Conservation (phyloP, 306 rosid species). For the Sphenostylis stenocarpa region DNA sequence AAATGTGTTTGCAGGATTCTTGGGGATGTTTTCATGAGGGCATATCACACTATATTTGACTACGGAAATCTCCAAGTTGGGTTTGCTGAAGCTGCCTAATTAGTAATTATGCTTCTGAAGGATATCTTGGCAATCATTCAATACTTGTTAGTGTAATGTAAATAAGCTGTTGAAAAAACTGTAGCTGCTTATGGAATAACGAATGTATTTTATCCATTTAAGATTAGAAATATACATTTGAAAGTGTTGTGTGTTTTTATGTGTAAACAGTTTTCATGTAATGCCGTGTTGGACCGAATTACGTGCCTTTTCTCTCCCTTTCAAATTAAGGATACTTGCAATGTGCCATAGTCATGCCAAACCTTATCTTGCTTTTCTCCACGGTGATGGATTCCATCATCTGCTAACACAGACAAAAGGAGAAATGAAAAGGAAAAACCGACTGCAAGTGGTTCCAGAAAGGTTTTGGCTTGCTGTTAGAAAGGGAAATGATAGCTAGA, state of each 20-base stretch:
- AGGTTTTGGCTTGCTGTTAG: background rate
- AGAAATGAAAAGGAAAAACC: too few relatives aligned
- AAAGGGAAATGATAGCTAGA: too few relatives aligned
- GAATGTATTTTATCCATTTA: background rate
- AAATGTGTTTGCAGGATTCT: slow-evolving; percentile 69
- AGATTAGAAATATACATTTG: slow-evolving; percentile 1
- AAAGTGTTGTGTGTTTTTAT: background rate
- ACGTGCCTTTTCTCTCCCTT: background rate
- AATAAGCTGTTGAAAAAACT: slow-evolving; percentile 20
- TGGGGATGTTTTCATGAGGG: slow-evolving; percentile 86
- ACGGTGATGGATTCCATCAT: background rate
- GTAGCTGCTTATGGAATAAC: slow-evolving; percentile 1
- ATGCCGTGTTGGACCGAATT: background rate
- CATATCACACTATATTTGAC: slow-evolving; percentile 82
- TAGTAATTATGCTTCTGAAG: slow-evolving; percentile 20
- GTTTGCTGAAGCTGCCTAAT: slow-evolving; percentile 67
- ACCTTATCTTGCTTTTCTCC: background rate
- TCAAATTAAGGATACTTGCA: background rate
- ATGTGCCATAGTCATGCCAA: background rate
- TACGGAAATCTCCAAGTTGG: slow-evolving; percentile 65
- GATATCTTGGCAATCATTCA: slow-evolving; percentile 6
- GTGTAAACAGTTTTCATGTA: background rate
- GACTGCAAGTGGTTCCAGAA: background rate
- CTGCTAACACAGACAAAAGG: background rate
- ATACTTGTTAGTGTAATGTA: slow-evolving; percentile 12